Evolutionary conservation across 805 yeast genomes (phyloP).

Genomic region (Wickerhamomyces bovis): DNA sequence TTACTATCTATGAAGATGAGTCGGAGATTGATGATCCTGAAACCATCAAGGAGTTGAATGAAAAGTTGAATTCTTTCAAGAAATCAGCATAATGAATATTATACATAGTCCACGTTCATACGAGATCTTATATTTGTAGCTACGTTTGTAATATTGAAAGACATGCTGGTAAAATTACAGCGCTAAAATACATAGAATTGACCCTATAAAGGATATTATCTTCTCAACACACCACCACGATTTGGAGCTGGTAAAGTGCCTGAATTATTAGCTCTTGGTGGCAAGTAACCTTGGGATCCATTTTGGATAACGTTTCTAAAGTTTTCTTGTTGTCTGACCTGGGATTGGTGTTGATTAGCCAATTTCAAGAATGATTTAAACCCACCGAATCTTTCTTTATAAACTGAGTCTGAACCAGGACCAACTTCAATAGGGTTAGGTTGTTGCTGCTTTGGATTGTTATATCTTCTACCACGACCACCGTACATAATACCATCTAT

Average conservation of each 20-base stretch:
- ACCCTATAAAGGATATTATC: slow-evolving; percentile 4
- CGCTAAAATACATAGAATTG: not conserved
- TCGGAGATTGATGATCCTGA: slow-evolving; percentile 9
- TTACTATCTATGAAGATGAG: slow-evolving; percentile 2
- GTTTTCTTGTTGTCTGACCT: slow-evolving; percentile 11
- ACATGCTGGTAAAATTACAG: not conserved
- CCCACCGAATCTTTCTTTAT: slow-evolving; percentile 46
- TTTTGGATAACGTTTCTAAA: slow-evolving; percentile 10
- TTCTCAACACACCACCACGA: slow-evolving; percentile 21
- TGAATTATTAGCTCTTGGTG: not conserved
- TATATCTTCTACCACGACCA: slow-evolving; percentile 27
- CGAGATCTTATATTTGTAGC: not conserved
- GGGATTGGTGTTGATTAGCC: slow-evolving; percentile 14
- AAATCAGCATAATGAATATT: not conserved
- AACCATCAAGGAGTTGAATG: slow-evolving; percentile 5
- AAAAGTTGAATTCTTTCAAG: slow-evolving; percentile 4
- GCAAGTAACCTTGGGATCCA: slow-evolving; percentile 4
- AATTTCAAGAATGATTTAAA: slow-evolving; percentile 36
- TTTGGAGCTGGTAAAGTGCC: slow-evolving; percentile 18
- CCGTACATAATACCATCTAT: slow-evolving; percentile 53
- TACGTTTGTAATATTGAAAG: too few species aligned
- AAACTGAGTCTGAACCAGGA: slow-evolving; percentile 40
- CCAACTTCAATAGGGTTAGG: slow-evolving; percentile 41
- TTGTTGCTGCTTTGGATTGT: slow-evolving; percentile 22
- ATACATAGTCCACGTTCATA: not conserved